Evolutionary conservation across 2,329 filamentous ascomycete species (phyloP).

Genomic region (Exophiala aquamarina): DNA sequence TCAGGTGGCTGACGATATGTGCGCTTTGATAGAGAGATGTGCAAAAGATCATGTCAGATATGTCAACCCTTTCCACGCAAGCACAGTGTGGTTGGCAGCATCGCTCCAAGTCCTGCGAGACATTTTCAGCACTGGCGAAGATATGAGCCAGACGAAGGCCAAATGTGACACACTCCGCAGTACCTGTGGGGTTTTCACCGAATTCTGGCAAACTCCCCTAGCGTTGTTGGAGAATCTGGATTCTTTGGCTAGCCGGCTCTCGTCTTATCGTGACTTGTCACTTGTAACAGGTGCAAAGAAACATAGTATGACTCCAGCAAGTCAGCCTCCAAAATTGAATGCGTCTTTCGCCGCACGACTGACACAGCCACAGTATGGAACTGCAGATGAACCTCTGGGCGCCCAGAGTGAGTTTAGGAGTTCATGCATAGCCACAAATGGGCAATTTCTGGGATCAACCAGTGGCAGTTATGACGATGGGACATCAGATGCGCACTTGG

Average conservation of each 20-base stretch:
- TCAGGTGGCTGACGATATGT: neutral
- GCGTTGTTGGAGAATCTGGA: neutral
- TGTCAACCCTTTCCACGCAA: constrained; percentile 35
- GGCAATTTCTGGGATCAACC: too few species aligned
- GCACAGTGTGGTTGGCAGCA: constrained; percentile 34
- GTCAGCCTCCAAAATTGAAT: too few species aligned
- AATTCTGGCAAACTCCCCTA: neutral
- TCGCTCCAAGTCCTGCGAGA: neutral
- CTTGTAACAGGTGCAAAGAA: neutral
- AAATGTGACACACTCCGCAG: neutral
- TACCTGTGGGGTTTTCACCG: neutral
- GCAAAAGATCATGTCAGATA: constrained; percentile 27
- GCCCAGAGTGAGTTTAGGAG: too few species aligned
- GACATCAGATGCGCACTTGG: too few species aligned
- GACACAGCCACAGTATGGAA: too few species aligned
- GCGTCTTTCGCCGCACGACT: too few species aligned
- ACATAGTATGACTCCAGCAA: neutral
- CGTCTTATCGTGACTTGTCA: neutral
- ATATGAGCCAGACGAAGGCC: neutral
- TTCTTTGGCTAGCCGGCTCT: neutral
- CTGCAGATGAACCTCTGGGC: too few species aligned
- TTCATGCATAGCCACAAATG: too few species aligned
- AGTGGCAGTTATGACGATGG: too few species aligned
- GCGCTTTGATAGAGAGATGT: neutral
- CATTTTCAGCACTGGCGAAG: neutral